Base-by-base conservation (phyloP, 768 basidiomycete species). In the Pulveroboletus sp. region DNA sequence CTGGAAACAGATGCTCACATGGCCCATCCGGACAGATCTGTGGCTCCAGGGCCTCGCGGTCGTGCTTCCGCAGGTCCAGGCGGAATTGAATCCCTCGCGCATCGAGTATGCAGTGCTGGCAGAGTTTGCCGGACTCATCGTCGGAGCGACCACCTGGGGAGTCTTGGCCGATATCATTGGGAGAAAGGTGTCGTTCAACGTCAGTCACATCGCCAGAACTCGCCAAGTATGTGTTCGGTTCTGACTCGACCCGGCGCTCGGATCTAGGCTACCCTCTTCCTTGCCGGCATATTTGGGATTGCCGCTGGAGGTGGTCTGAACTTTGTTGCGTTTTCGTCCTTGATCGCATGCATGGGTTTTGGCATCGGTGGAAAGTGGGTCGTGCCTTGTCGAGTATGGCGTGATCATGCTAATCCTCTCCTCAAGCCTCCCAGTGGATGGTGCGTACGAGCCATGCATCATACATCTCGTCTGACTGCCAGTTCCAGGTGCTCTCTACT, bases 331-430 rank as follows among this genome's bases (percentile, higher is more conserved):
- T 76, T 79, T 55, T 75, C 71, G 24, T 69, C 75, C 18, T 60
- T 79, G 45, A 64, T 71, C 15, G 76, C 75, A 10, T 77, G 73
- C 53, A 59, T 76, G 54, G 77, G 76, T 24, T 75, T 79, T 46
- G 77, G 77, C 26, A 59, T 78, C 9, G 76, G 78, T 45, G 78
- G 80, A 60, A 75, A 80, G 75, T 72, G 59, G 50, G 79, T 61
- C 41, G 58, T 56, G 50, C 35, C 31, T 42, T 17, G 9, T 1
- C 32, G 18, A 36, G 40, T 17, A 24, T 28, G 40, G 58, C 66
- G 39, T 55, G 62, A 7, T 57, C 56, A 12, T 59, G 18, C 37
- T 59, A 57, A 55, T 56, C 15, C 15, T 31, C 10, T 15, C 35
- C 47, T 51, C 47, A 11, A 76, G 74, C 48, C 58, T 76, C 18